Conservation (phyloP, 2,329 filamentous ascomycete genomes). For the Colletotrichum nymphaeae region DNA sequence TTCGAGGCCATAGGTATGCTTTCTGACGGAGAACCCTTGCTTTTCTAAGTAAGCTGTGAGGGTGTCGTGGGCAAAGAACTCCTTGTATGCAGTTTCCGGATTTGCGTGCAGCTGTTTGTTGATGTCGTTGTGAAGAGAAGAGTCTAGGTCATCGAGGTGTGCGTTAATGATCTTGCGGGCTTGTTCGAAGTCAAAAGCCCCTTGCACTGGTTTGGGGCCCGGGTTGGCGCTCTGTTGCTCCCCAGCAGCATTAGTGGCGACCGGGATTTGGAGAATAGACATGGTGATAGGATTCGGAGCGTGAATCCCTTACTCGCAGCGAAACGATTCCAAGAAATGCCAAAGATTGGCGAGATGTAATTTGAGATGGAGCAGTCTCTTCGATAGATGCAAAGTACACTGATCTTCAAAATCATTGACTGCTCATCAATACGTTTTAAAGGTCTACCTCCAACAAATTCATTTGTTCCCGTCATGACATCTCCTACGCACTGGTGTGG, state of each 20-base stretch:
- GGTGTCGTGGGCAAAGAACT: conserved; percentile 62
- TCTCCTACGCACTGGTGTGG: background rate
- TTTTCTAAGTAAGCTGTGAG: conserved; percentile 57
- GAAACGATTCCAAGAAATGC: background rate
- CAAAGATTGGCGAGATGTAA: background rate
- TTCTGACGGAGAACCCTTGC: conserved; percentile 58
- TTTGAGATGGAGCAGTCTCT: no score
- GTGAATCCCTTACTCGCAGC: background rate
- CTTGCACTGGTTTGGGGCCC: background rate
- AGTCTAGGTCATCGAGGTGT: conserved; percentile 36
- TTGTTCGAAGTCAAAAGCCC: conserved; percentile 33
- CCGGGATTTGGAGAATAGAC: conserved; percentile 17
- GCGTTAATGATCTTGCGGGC: conserved; percentile 38
- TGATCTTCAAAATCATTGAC: no score
- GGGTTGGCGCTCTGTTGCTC: background rate
- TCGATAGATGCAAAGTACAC: no score
- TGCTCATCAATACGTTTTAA: background rate
- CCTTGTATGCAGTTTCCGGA: conserved; percentile 63
- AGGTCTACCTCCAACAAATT: background rate
- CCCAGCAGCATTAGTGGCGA: background rate
- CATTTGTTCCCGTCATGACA: background rate
- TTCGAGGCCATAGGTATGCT: conserved; percentile 61
- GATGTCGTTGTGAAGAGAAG: conserved; percentile 31
- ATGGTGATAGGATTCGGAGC: background rate
- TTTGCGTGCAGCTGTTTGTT: conserved; percentile 51